A percentile compares a stretch with the other conserved stretches of the same genome.
These are phyloP conservation scores for Rhododendron ferrugineum DNA, from an alignment of 148 eudicot genomes.

Conservation along the genomic window DNA sequence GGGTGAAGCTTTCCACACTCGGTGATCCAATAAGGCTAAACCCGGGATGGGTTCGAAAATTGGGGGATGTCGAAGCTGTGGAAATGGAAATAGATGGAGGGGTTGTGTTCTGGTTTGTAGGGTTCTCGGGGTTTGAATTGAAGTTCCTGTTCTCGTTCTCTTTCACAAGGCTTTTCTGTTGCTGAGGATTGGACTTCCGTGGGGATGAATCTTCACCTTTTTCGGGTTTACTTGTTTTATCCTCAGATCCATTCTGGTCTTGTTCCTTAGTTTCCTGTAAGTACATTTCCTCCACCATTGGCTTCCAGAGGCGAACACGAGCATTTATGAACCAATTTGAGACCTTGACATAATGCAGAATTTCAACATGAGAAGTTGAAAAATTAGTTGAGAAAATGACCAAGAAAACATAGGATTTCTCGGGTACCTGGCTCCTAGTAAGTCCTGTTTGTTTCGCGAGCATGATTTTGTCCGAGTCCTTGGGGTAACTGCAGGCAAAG, in stretches of 20 bases:
- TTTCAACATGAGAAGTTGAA: not conserved
- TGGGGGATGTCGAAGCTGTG: constrained; percentile 18
- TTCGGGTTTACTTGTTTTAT: constrained; percentile 28
- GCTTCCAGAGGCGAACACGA: constrained; percentile 88
- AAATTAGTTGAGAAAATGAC: not conserved
- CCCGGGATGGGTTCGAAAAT: constrained; percentile 26
- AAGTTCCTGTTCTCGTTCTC: constrained; percentile 18
- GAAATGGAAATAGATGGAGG: constrained; percentile 27
- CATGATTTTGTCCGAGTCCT: constrained; percentile 69
- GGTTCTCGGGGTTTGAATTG: constrained; percentile 13
- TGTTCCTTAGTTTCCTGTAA: constrained; percentile 59
- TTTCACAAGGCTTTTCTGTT: constrained; percentile 8
- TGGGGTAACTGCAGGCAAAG: constrained; percentile 52
- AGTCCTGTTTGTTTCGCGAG: constrained; percentile 74
- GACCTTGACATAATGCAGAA: constrained; percentile 31
- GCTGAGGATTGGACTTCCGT: constrained; percentile 5
- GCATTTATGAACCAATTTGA: constrained; percentile 93
- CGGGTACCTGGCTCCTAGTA: constrained; percentile 68
- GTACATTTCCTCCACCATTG: constrained; percentile 94
- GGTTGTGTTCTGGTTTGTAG: constrained; percentile 15
- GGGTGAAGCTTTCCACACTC: constrained; percentile 41
- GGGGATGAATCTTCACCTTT: constrained; percentile 21
- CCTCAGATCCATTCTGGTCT: constrained; percentile 39
- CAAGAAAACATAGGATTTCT: not conserved
- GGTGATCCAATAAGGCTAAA: constrained; percentile 38